Base-by-base conservation (phyloP, 2,329 filamentous ascomycete genomes). In the Colletotrichum filicis region DNA sequence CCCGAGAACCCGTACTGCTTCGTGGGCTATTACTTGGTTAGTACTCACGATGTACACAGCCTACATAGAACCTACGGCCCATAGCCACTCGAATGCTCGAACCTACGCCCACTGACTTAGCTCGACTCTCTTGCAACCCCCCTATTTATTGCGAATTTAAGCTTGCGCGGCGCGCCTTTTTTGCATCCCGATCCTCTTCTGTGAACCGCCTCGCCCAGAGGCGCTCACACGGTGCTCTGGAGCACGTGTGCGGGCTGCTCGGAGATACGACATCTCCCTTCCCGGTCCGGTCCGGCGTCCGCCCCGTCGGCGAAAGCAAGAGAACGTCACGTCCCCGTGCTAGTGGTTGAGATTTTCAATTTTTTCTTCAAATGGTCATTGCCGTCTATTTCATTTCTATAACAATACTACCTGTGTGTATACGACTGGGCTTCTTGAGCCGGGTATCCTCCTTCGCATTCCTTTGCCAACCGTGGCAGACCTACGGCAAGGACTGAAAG, bases 231-330 rank as follows among this genome's bases (percentile, higher is more conserved):
- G 37, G 37, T 42, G 37, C 16, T 42, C 14, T 16, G 37, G 37
- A 24, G 61, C 46, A 26, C 62, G 30, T 28, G 60, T 19, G 30
- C 58, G n/a, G 66, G 42, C 56, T 35, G 16, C 14, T 74, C 73
- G 70, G 73, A 74, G 70, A 73, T 74, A 74, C 73, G 73, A 73
- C 24, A 26, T 61, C 30, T 63, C 12, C 19, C 24, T 42, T 56
- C 32, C 49, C 55, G 37, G 37, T 53, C 58, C 57, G 42, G 60
- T 14, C 6, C 60, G 22, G 28, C 2, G n/a, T 62, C 16, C 12
- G 6, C 37, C 8, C 30, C 61, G 30, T 24, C 28, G 28, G 26
- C n/a, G 30, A 49, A 7, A 19, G 11, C 5, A 32, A 7, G 37
- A 19, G 14, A 42, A 14, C 7, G 14, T 19, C 37, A 42, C n/a